phyloP scores from a whole-genome alignment of 2,329 filamentous ascomycete species.

The Fusarium musae region DNA sequence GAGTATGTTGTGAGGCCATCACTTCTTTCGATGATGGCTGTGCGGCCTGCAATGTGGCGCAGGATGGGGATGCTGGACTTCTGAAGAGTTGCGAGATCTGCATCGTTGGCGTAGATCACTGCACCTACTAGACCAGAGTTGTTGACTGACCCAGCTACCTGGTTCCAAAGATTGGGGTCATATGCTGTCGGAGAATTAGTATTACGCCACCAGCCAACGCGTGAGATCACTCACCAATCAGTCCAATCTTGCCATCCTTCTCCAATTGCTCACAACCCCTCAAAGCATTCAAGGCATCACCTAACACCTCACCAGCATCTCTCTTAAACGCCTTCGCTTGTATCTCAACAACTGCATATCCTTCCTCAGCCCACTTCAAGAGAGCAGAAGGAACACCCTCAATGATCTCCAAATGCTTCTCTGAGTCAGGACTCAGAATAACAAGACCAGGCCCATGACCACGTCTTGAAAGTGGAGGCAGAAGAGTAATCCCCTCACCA shows the following conservation, averaged over 20 bases:
- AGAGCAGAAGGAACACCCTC: slow-evolving; percentile 62
- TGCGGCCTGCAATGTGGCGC: slow-evolving; percentile 29
- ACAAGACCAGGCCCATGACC: slow-evolving; percentile 53
- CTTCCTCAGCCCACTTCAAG: slow-evolving; percentile 78
- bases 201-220: too few relatives aligned
- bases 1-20: slow-evolving; percentile 49
- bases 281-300: slow-evolving; percentile 35
- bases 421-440: slow-evolving; percentile 37
- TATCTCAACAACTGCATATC: slow-evolving; percentile 70
- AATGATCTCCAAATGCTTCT: slow-evolving; percentile 20
- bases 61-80: slow-evolving; percentile 21
- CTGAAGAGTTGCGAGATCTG: neutral
- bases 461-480: slow-evolving; percentile 49
- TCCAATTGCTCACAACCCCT: slow-evolving; percentile 46
- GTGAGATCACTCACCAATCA: slow-evolving; percentile 47
- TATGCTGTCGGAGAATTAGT: slow-evolving; percentile 13
- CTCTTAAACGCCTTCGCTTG: slow-evolving; percentile 27
- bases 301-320: slow-evolving; percentile 18
- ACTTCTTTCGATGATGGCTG: neutral
- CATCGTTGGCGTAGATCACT: slow-evolving; percentile 36
- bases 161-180: slow-evolving; percentile 39
- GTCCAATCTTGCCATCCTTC: slow-evolving; percentile 51
- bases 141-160: neutral
- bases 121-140: neutral
- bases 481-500: slow-evolving; percentile 39